Base-by-base conservation (phyloP, 139 green algal species). In the Ulvella scutata region DNA sequence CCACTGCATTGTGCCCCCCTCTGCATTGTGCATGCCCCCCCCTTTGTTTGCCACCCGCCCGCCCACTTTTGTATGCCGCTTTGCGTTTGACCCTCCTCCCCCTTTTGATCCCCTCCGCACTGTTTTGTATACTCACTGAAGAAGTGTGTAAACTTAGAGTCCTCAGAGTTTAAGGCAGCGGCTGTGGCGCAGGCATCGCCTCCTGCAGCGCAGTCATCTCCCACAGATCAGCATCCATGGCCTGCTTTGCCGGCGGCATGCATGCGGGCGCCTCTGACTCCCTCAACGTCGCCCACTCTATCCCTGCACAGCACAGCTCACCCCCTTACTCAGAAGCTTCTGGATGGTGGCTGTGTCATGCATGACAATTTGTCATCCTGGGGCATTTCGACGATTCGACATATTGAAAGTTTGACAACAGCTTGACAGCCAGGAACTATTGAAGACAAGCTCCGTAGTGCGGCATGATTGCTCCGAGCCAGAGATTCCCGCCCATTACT, bases 171-270 rank as follows among this genome's bases (percentile, higher is more conserved):
- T n/a, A n/a, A n/a, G n/a, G n/a, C n/a, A n/a, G n/a, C n/a, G n/a
- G n/a, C n/a, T n/a, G n/a, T n/a, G n/a, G n/a, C n/a, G 9, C 51
- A 67, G 9, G 51, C 20, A 67, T n/a, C 13, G 51, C 51, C 13
- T 67, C 51, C 51, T 67, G 51, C 51, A 67, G 51, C 13, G 51
- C 51, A n/a, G 31, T n/a, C 51, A 67, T 67, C 51, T 67, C 51
- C 51, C 51, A 67, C 9, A 67, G 51, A 23, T 67, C 51, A 7
- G 51, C 51, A 23, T 67, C 51, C 13, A 29, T 26, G n/a, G 31
- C 51, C 7, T n/a, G n/a, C 31, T 26, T n/a, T 13, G 51, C 51
- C 20, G 51, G 51, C 20, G 31, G 51, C 51, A 36, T n/a, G 51
- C 13, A 67, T 29, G 10, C 51, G 6, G 51, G 51, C 13, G 9